Evolutionary conservation across 371 early-diverging fungal species (phyloP).

Genomic region (Rhizomucor miehei): DNA sequence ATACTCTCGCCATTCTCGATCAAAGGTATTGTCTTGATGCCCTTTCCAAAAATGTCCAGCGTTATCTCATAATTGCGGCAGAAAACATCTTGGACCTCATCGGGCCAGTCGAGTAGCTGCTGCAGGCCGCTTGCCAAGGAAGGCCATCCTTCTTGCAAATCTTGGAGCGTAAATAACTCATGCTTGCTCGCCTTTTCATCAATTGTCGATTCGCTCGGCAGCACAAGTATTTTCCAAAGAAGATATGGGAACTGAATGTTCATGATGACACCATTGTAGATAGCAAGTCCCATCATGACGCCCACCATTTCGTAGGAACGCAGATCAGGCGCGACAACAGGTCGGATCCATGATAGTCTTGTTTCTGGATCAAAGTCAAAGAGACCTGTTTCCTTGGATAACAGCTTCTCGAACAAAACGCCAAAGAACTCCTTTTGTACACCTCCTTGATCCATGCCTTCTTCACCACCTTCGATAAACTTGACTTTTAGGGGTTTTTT

Average conservation of each 20-base stretch:
- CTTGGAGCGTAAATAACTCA: conserved; percentile 50
- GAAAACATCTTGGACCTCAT: conserved; percentile 85
- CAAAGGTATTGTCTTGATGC: conserved; percentile 62
- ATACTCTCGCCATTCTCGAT: conserved; percentile 65
- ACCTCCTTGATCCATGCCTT: conserved; percentile 94
- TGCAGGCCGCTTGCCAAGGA: conserved; percentile 64
- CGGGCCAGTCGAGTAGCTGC: conserved; percentile 70
- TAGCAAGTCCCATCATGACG: conserved; percentile 88
- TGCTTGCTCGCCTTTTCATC: conserved; percentile 19
- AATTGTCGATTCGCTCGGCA: conserved; percentile 38
- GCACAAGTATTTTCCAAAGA: conserved; percentile 66
- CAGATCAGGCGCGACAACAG: conserved; percentile 34
- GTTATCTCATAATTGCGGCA: conserved; percentile 80
- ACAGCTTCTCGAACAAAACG: conserved; percentile 84
- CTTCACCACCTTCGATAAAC: conserved; percentile 85
- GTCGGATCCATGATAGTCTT: conserved; percentile 84
- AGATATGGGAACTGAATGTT: conserved; percentile 92
- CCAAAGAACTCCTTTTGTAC: conserved; percentile 96
- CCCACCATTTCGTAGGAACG: conserved; percentile 87
- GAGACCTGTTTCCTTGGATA: conserved; percentile 74
- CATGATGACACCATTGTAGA: conserved; percentile 90
- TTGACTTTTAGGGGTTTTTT: conserved; percentile 83
- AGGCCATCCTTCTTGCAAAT: conserved; percentile 57
- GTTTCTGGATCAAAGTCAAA: conserved; percentile 66
- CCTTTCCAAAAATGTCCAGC: conserved; percentile 73